These are phyloP conservation scores for Globisporangium middletonii DNA, from an alignment of 352 stramenopile species.

Conservation along the genomic window DNA sequence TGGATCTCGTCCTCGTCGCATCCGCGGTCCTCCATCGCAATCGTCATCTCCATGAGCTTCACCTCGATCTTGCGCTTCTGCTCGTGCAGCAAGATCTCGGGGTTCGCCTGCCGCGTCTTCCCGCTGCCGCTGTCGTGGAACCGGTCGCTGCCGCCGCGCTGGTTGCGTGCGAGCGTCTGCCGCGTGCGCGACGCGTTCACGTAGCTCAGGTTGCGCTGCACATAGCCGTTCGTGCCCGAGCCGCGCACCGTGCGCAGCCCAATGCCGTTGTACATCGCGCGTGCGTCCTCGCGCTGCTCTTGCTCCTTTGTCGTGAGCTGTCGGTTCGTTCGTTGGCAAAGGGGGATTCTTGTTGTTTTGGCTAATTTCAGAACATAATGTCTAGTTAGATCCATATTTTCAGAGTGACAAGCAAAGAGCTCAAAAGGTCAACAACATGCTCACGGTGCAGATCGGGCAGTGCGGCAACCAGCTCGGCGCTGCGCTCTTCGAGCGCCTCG, in stretches of 20 bases:
- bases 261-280: constrained; percentile 87
- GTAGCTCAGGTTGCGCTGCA: constrained; percentile 81
- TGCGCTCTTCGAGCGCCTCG: constrained; percentile 57
- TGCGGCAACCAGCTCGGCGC: constrained; percentile 72
- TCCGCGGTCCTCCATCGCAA: constrained; percentile 72
- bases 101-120: constrained; percentile 33
- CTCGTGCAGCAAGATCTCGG: constrained; percentile 79
- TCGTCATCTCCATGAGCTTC: constrained; percentile 66
- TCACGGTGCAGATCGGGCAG: constrained; percentile 71
- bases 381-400: too few relatives aligned
- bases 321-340: not conserved
- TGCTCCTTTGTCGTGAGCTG: not conserved
- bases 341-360: not conserved
- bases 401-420: too few relatives aligned
- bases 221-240: constrained; percentile 87
- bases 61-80: constrained; percentile 77
- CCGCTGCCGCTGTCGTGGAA: constrained; percentile 6
- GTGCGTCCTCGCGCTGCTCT: not conserved
- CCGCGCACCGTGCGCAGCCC: constrained; percentile 77
- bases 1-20: constrained; percentile 66
- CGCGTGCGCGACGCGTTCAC: constrained; percentile 64
- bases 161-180: constrained; percentile 49
- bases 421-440: constrained; percentile 21
- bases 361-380: too few relatives aligned
- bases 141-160: constrained; percentile 15